Base-by-base conservation (phyloP, 371 early-diverging fungal genomes). In the Saksenaea oblongispora region DNA sequence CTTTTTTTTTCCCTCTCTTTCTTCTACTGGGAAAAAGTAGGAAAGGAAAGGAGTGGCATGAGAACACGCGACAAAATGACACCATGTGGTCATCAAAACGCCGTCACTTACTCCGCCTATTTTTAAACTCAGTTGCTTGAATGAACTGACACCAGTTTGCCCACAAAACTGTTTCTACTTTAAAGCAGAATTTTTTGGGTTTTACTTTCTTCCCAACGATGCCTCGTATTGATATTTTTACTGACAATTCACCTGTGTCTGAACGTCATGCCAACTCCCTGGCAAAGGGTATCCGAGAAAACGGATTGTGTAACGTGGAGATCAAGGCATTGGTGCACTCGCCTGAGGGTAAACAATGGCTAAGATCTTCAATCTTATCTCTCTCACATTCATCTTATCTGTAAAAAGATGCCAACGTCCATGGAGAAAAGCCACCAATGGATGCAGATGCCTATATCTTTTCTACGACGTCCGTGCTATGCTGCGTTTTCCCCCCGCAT, bases 381-480 rank as follows among this genome's bases (percentile, higher is more conserved):
- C 24, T 47, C n/a, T 10, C 3, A 17, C 51, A 31, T 47, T 47
- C n/a, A 47, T 47, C 51, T 47, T 47, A 47, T 47, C 51, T 47
- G 17, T 47, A 18, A 5, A 47, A 5, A 47, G 56, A 35, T n/a
- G 14, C 51, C 10, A 56, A 56, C 1, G 51, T 36, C 26, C 57
- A 47, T 15, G 54, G 61, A 24, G 62, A 61, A 34, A 17, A 53
- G 27, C 56, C 37, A n/a, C 42, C 62, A 24, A 42, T 67, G 5
- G 36, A 62, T 22, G 72, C 72, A 1, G 67, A 71, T 35, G 62
- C 60, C 3, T 60, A 62, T 28, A 37, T 71, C 9, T 71, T 71
- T 34, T 53, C 72, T 15, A 71, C 65, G 10, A 71, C 67, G 72
- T 64, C n/a, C n/a, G n/a, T n/a, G n/a, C n/a, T n/a, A n/a, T n/a